Evolutionary conservation across 2,329 filamentous ascomycete genomes (phyloP).

Genomic region (Aspergillus tanneri): DNA sequence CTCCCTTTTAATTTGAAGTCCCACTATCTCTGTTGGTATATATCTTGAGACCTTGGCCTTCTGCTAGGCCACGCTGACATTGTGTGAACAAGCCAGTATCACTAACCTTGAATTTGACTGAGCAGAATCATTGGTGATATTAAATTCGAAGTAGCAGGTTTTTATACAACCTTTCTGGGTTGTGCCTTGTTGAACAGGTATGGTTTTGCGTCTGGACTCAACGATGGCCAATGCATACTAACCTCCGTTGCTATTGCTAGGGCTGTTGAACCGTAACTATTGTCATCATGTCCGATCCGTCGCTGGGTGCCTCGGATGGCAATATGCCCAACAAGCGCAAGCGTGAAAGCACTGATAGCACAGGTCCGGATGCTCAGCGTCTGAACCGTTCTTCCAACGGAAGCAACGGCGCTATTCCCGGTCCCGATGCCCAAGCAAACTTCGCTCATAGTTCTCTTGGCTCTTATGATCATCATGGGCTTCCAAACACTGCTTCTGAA

Average conservation of each 20-base stretch:
- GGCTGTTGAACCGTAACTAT: conserved; percentile 1
- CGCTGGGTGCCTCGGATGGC: conserved; percentile 37
- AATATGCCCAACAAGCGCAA: conserved; percentile 41
- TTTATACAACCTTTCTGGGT: background rate
- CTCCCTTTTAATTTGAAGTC: too few species aligned
- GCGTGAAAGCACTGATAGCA: conserved; percentile 40
- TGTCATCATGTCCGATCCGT: conserved; percentile 40
- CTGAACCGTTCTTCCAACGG: conserved; percentile 42
- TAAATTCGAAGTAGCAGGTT: background rate
- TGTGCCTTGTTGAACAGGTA: background rate
- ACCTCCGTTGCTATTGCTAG: background rate
- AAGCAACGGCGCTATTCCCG: conserved; percentile 40
- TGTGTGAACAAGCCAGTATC: background rate
- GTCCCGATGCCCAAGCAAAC: conserved; percentile 32
- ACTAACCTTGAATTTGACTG: background rate
- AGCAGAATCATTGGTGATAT: background rate
- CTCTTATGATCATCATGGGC: conserved; percentile 40
- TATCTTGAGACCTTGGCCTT: too few species aligned
- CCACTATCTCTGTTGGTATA: too few species aligned
- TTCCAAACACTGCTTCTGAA: conserved; percentile 37
- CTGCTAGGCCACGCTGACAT: too few species aligned
- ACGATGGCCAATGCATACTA: background rate
- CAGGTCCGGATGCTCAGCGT: conserved; percentile 42
- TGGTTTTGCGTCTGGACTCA: background rate
- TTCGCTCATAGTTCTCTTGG: conserved; percentile 35